Conservation (phyloP, 306 rosid genomes). For the barrel medic (Medicago truncatula) region MtrunA17r5.0-ANR NC_053042.1:56522501-56523000, state of each 20-base stretch:
- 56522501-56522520: slow-evolving; percentile 48
- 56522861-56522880: slow-evolving; percentile 73
- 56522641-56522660: slow-evolving; percentile 56
- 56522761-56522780: neutral
- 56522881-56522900: slow-evolving; percentile 61
- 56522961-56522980: slow-evolving; percentile 43
- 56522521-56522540: slow-evolving; percentile 46
- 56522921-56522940: slow-evolving; percentile 56
- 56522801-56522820: slow-evolving; percentile 69
- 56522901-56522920: slow-evolving; percentile 57
- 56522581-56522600: slow-evolving; percentile 55
- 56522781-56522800: neutral
- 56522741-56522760: slow-evolving; percentile 29
- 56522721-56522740: slow-evolving; percentile 57
- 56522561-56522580: slow-evolving; percentile 59
- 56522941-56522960: slow-evolving; percentile 49
- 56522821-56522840: slow-evolving; percentile 2
- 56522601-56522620: slow-evolving; percentile 29
- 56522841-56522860: slow-evolving; percentile 56
- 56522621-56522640: slow-evolving; percentile 59
- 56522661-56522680: slow-evolving; percentile 56
- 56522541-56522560: slow-evolving; percentile 53
- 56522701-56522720: slow-evolving; percentile 67
- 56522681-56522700: slow-evolving; percentile 61
- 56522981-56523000: slow-evolving; percentile 44